Conservation (phyloP, 768 basidiomycete species). For the Leccinellum luteum region DNA sequence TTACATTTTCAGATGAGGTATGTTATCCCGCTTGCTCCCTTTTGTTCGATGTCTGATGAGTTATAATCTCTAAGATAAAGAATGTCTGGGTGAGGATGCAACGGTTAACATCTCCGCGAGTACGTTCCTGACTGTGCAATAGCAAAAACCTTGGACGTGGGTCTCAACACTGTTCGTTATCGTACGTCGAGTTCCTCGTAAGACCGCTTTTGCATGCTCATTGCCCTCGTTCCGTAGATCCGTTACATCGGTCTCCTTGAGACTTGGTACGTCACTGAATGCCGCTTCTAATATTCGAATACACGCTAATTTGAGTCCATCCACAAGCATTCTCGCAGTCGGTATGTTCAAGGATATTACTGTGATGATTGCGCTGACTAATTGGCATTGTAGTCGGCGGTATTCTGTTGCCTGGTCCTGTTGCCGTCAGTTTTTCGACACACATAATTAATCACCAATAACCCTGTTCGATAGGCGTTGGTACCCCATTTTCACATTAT, state of each 20-base stretch:
- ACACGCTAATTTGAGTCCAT: not conserved
- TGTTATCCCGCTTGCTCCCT: too few relatives aligned
- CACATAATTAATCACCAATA: not conserved
- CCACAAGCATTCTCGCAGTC: not conserved
- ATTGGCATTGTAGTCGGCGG: not conserved
- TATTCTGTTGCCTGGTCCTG: not conserved
- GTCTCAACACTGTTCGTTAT: not conserved
- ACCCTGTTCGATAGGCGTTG: not conserved
- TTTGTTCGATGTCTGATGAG: not conserved
- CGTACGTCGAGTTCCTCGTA: not conserved
- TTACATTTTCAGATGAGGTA: slow-evolving; percentile 16
- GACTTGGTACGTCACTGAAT: not conserved
- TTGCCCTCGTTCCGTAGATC: not conserved
- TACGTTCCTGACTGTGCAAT: not conserved
- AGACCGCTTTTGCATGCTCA: not conserved
- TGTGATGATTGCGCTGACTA: not conserved
- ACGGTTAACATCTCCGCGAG: too few relatives aligned
- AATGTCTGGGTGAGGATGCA: not conserved
- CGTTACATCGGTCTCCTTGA: not conserved
- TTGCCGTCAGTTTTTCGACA: not conserved
- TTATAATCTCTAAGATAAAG: slow-evolving; percentile 1
- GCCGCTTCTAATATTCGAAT: not conserved
- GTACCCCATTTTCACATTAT: not conserved
- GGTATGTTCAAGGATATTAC: not conserved
- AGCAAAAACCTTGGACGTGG: slow-evolving; percentile 1